A percentile compares a stretch with the other conserved stretches of the same genome.
Conservation (phyloP, 805 yeast genomes). For the Metschnikowia arizonensis region DNA sequence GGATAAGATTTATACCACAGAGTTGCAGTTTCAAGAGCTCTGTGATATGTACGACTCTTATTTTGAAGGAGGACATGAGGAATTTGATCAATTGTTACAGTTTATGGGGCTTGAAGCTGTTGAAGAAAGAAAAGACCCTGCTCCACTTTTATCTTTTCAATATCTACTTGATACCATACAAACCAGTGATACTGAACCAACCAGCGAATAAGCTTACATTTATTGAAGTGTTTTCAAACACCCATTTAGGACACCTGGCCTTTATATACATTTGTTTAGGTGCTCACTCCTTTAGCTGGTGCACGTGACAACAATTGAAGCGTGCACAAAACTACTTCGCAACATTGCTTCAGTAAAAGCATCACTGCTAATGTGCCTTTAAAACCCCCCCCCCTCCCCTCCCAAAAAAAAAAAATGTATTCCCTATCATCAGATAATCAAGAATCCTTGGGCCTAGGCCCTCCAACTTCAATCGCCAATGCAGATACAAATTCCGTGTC, state of each 20-base stretch:
- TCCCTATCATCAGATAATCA: neutral
- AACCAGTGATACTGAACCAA: neutral
- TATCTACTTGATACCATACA: neutral
- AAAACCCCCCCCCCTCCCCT: no score
- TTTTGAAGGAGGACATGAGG: conserved; percentile 3
- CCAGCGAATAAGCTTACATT: neutral
- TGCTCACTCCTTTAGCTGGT: neutral
- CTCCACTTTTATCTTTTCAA: neutral
- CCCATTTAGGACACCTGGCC: no score
- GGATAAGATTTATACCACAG: conserved; percentile 9
- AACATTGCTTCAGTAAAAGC: neutral
- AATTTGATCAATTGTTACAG: neutral
- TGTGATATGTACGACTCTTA: conserved; percentile 16
- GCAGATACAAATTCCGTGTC: neutral
- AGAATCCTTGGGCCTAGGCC: neutral
- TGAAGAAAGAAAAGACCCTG: neutral
- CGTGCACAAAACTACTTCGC: conserved; percentile 4
- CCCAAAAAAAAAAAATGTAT: neutral
- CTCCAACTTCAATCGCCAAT: neutral
- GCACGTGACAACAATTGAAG: conserved; percentile 5
- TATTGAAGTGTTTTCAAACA: no score
- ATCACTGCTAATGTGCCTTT: conserved; percentile 1
- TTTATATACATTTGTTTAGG: neutral
- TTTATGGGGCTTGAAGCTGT: neutral
- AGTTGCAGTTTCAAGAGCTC: conserved; percentile 16